Percentiles rank a stretch among this genome's conserved stretches.
These are phyloP conservation scores for Lentinula sp. DNA, from an alignment of 768 basidiomycete genomes.

Conservation along the genomic window DNA sequence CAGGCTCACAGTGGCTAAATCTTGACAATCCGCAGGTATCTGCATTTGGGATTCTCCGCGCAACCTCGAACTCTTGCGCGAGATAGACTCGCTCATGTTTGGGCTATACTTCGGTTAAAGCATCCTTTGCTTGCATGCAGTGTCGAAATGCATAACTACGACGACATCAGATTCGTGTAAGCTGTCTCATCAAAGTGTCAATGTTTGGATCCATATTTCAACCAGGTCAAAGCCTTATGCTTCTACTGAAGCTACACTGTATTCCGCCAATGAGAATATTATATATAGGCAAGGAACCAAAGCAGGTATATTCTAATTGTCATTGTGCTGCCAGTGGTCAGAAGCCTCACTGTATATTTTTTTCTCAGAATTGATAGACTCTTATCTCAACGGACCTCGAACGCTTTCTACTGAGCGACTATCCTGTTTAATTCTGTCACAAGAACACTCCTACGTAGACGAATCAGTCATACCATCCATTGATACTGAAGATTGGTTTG, in stretches of 20 bases:
- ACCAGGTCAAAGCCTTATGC: conserved; percentile 42
- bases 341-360: conserved; percentile 2
- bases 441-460: conserved; percentile 4
- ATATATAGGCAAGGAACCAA: conserved; percentile 46
- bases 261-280: conserved; percentile 39
- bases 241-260: conserved; percentile 37
- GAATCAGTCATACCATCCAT: not conserved
- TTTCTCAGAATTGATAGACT: conserved; percentile 49
- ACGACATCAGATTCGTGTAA: conserved; percentile 64
- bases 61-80: conserved; percentile 33
- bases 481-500: conserved; percentile 8
- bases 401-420: conserved; percentile 62
- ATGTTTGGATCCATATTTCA: not conserved
- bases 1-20: not conserved
- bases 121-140: conserved; percentile 69
- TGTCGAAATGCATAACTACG: conserved; percentile 53
- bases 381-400: conserved; percentile 73
- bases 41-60: conserved; percentile 65
- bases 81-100: conserved; percentile 48
- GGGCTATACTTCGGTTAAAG: conserved; percentile 65
- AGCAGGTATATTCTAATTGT: conserved; percentile 15
- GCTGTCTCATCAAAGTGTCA: conserved; percentile 17
- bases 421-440: conserved; percentile 56
- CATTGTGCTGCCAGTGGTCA: not conserved
- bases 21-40: conserved; percentile 49